phyloP scores from a whole-genome alignment of 805 yeast genomes.

The Ogataea parapolymorpha region DNA sequence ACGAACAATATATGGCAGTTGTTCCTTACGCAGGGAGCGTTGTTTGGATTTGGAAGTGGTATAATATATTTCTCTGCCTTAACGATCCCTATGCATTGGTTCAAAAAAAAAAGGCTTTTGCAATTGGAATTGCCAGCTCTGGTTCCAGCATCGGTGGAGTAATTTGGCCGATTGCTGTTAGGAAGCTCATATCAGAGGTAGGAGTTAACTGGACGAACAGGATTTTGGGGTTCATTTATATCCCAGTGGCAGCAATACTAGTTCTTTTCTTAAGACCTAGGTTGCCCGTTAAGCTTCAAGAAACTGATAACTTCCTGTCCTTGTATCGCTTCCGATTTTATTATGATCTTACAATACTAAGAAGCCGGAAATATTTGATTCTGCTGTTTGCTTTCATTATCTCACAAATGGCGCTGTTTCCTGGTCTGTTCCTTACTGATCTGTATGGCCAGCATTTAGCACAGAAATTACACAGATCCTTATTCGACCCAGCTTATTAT shows the following conservation, averaged over 20 bases:
- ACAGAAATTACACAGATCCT: constrained; percentile 50
- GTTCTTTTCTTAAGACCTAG: not conserved
- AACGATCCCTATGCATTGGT: constrained; percentile 49
- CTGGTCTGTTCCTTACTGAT: constrained; percentile 56
- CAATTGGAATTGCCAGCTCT: constrained; percentile 36
- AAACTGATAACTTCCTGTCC: not conserved
- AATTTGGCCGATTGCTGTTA: constrained; percentile 44
- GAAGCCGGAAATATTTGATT: not conserved
- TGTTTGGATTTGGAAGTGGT: constrained; percentile 56
- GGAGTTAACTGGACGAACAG: constrained; percentile 26
- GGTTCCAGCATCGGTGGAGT: constrained; percentile 52
- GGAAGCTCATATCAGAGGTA: constrained; percentile 35
- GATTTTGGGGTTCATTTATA: not conserved
- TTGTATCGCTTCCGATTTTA: too few species aligned
- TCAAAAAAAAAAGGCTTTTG: not conserved
- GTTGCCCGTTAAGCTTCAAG: not conserved
- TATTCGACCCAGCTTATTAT: constrained; percentile 40
- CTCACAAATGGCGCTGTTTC: constrained; percentile 27
- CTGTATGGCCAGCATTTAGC: constrained; percentile 52
- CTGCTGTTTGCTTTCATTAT: constrained; percentile 33
- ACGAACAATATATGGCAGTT: constrained; percentile 57
- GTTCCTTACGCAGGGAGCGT: constrained; percentile 61
- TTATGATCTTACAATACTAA: not conserved
- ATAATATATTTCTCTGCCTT: constrained; percentile 55
- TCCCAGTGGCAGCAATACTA: not conserved